These are phyloP conservation scores for Medicago truncatula DNA, from an alignment of 306 rosid species.

Conservation along the genomic window DNA sequence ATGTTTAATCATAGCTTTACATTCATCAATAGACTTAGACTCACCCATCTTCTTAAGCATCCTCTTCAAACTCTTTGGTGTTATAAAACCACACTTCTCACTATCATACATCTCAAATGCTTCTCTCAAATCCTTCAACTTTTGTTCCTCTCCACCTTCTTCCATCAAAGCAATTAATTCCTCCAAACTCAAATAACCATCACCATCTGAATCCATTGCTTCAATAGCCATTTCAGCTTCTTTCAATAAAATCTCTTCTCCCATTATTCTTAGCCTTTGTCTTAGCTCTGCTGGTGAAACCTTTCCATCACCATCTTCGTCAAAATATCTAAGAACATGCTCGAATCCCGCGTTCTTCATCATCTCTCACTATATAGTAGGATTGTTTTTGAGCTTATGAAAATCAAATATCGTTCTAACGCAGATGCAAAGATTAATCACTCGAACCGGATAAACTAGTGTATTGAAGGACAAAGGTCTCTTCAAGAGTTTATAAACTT, in stretches of 20 bases:
- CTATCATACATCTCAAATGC: conserved; percentile 70
- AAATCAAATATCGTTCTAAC: not conserved
- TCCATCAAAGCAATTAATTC: conserved; percentile 64
- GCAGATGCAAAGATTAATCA: no score
- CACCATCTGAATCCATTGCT: conserved; percentile 79
- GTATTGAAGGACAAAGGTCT: no score
- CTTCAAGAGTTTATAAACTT: not conserved
- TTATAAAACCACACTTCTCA: conserved; percentile 72
- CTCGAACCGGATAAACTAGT: no score
- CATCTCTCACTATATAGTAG: conserved; percentile 15
- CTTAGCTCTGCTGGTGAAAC: conserved; percentile 69
- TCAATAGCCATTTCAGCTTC: conserved; percentile 71
- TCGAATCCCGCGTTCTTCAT: conserved; percentile 38
- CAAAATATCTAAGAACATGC: conserved; percentile 66
- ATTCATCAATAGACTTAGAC: conserved; percentile 60
- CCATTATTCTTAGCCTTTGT: conserved; percentile 51
- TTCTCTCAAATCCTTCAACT: conserved; percentile 59
- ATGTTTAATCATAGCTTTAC: conserved; percentile 67
- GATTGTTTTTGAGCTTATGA: no score
- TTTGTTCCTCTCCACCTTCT: conserved; percentile 69
- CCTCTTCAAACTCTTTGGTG: conserved; percentile 72
- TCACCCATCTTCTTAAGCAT: conserved; percentile 80
- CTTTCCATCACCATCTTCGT: conserved; percentile 85
- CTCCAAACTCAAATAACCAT: conserved; percentile 67
- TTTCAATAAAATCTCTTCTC: conserved; percentile 49